Evolutionary conservation across 2,329 filamentous ascomycete species (phyloP).

Genomic region (Geoglossum cookeanum): DNA sequence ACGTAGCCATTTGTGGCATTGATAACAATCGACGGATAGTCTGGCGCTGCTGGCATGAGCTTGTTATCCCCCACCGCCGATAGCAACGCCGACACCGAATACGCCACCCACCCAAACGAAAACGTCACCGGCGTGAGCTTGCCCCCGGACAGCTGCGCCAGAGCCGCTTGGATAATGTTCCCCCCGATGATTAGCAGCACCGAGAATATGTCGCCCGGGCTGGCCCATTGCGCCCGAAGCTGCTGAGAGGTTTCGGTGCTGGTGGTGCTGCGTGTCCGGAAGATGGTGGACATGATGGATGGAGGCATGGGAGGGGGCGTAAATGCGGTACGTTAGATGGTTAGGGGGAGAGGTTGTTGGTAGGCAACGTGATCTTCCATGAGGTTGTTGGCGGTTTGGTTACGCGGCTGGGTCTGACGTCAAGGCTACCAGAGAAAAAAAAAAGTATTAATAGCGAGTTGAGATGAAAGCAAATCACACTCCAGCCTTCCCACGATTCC

Average conservation of each 20-base stretch:
- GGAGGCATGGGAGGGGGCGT: neutral
- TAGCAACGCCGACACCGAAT: constrained; percentile 16
- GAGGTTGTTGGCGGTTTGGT: too few species aligned
- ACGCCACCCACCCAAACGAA: constrained; percentile 24
- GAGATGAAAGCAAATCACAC: too few species aligned
- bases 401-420: too few species aligned
- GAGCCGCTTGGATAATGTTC: constrained; percentile 18
- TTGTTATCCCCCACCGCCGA: constrained; percentile 17
- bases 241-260: neutral
- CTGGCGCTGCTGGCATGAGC: constrained; percentile 19
- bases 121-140: constrained; percentile 18
- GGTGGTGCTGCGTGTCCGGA: neutral
- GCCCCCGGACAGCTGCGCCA: constrained; percentile 17
- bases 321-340: neutral
- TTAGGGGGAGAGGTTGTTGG: too few species aligned
- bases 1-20: constrained; percentile 20
- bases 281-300: neutral
- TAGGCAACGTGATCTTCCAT: too few species aligned
- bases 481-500: too few species aligned
- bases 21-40: constrained; percentile 19
- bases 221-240: neutral
- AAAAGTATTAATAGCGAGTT: too few species aligned
- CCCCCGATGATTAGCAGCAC: constrained; percentile 20
- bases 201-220: constrained; percentile 15
- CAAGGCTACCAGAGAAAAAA: too few species aligned